Evolutionary conservation across 1,284 basidiomycete genomes (phyloP).

Genomic region (Austroboletus rostrupii): DNA sequence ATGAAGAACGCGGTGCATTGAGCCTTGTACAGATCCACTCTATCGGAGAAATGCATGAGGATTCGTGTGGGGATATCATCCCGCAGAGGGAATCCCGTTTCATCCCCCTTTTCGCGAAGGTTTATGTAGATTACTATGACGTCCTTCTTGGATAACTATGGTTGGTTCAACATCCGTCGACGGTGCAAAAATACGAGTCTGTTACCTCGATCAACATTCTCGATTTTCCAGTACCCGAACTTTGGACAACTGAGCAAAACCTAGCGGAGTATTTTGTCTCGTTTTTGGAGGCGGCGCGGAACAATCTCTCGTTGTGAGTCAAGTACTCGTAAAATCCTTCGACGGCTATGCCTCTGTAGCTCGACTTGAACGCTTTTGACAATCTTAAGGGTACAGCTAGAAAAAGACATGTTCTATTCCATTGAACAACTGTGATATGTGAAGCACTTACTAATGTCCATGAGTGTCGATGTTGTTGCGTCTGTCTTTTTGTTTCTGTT

Average conservation of each 20-base stretch:
- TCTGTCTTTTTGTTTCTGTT: no score
- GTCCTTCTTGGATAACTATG: slow-evolving; percentile 10
- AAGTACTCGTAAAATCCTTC: neutral
- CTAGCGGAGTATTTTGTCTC: slow-evolving; percentile 12
- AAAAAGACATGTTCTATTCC: neutral
- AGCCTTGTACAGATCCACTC: neutral
- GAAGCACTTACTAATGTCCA: neutral
- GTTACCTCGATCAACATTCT: slow-evolving; percentile 18
- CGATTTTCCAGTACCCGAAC: slow-evolving; percentile 23
- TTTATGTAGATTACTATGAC: slow-evolving; percentile 22
- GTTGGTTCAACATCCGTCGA: neutral
- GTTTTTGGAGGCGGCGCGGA: neutral
- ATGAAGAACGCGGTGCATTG: slow-evolving; percentile 10
- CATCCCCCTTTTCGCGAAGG: neutral
- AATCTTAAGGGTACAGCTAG: neutral
- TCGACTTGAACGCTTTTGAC: neutral
- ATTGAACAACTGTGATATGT: neutral
- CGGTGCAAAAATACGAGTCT: neutral
- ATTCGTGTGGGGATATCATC: slow-evolving; percentile 11
- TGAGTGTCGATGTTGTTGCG: no score
- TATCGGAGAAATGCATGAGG: slow-evolving; percentile 1
- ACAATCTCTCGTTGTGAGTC: neutral
- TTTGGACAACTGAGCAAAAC: slow-evolving; percentile 20
- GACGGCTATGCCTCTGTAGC: neutral
- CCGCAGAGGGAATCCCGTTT: slow-evolving; percentile 4